These are phyloP conservation scores for Fraxinus pennsylvanica DNA, from an alignment of 257 asterid genomes.

Conservation along the genomic window DNA sequence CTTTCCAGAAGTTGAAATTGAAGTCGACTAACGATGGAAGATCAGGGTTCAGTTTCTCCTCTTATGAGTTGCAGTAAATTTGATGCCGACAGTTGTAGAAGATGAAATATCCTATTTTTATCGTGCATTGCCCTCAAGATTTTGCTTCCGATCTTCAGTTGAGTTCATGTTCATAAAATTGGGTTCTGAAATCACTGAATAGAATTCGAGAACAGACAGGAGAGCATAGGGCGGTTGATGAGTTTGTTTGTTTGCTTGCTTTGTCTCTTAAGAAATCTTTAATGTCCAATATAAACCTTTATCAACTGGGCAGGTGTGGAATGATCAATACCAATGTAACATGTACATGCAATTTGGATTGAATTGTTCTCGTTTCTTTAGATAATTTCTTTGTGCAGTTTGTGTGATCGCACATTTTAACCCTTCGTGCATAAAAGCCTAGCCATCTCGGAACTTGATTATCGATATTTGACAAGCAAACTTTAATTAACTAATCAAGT, in stretches of 20 bases:
- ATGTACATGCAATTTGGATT: background rate
- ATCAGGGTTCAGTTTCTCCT: slow-evolving; percentile 79
- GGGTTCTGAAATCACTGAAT: background rate
- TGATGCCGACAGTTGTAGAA: background rate
- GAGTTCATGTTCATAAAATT: background rate
- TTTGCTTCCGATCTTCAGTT: background rate
- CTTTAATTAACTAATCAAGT: background rate
- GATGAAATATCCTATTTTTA: background rate
- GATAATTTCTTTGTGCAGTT: background rate
- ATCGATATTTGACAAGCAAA: background rate
- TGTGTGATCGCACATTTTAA: too few species aligned
- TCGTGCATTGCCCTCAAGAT: background rate
- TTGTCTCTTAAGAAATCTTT: background rate
- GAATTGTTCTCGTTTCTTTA: background rate
- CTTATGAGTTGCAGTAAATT: slow-evolving; percentile 77
- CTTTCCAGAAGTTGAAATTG: slow-evolving; percentile 91
- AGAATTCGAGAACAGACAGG: slow-evolving; percentile 1
- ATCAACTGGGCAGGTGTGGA: background rate
- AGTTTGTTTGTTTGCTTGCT: background rate
- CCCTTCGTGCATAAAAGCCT: too few species aligned
- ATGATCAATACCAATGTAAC: background rate
- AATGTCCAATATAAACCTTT: background rate
- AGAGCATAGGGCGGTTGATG: background rate
- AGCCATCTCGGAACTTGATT: too few species aligned
- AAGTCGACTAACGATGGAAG: slow-evolving; percentile 81